These are phyloP conservation scores for Gossypium rotundifolium DNA, from an alignment of 345 rosid genomes.

Conservation along the genomic window DNA sequence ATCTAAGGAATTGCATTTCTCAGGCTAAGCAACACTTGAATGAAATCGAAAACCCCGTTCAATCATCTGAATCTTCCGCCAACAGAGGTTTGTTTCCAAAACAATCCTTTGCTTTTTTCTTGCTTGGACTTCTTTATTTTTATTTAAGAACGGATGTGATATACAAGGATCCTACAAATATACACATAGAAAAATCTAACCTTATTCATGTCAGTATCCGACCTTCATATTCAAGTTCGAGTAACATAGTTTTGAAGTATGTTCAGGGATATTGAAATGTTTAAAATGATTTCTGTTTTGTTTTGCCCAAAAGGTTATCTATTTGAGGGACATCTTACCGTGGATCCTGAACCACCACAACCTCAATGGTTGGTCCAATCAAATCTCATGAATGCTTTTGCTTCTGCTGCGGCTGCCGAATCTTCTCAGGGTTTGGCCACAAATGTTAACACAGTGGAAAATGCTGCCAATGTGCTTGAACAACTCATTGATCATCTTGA, in stretches of 20 bases:
- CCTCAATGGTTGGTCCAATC: conserved; percentile 83
- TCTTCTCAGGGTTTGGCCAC: conserved; percentile 38
- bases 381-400: conserved; percentile 54
- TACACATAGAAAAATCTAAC: too few relatives aligned
- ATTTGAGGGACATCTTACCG: conserved; percentile 90
- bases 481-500: conserved; percentile 57
- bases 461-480: conserved; percentile 41
- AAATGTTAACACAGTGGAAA: conserved; percentile 30
- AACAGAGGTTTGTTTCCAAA: conserved; percentile 36
- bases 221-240: too few relatives aligned
- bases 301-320: conserved; percentile 49
- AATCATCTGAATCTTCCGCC: conserved; percentile 17
- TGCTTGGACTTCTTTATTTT: background rate
- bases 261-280: background rate
- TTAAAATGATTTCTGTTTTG: background rate
- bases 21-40: conserved; percentile 66
- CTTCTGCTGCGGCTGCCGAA: conserved; percentile 48
- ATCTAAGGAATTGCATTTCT: conserved; percentile 55
- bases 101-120: background rate
- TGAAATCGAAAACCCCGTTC: conserved; percentile 32
- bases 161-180: too few relatives aligned
- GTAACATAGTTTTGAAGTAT: background rate
- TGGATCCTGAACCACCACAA: conserved; percentile 91
- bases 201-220: too few relatives aligned
- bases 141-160: too few relatives aligned